These are phyloP conservation scores for Populus simonii DNA, from an alignment of 345 rosid species.

Conservation along the genomic window DNA sequence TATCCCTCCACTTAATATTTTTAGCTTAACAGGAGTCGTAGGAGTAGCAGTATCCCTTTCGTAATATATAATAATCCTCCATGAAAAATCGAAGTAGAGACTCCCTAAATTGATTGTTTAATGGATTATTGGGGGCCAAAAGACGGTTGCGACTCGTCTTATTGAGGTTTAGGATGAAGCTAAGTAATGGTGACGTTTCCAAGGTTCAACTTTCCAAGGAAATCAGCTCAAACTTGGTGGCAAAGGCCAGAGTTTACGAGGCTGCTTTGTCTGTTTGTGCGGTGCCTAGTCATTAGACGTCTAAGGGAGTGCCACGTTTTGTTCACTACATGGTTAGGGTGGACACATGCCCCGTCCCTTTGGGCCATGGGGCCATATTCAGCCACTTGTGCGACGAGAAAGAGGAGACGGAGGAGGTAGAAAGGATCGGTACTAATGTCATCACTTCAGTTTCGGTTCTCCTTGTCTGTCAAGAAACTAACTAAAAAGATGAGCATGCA, in stretches of 20 bases:
- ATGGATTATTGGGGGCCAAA: not conserved
- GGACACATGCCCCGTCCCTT: constrained; percentile 4
- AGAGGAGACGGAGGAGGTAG: not conserved
- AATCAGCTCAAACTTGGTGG: not conserved
- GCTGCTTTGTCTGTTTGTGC: not conserved
- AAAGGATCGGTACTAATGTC: not conserved
- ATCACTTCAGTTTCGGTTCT: not conserved
- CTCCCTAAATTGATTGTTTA: not conserved
- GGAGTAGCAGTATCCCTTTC: no score
- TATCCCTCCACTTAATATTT: not conserved
- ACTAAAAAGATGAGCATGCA: no score
- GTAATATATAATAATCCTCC: no score
- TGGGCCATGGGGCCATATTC: not conserved
- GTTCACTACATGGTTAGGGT: not conserved
- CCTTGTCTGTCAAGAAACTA: no score
- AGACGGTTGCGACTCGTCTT: not conserved
- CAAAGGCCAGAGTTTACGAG: not conserved
- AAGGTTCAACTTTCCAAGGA: not conserved
- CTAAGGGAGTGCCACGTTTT: constrained; percentile 10
- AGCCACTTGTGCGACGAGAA: not conserved
- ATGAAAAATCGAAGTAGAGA: not conserved
- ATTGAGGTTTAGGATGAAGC: not conserved
- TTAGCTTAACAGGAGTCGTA: not conserved
- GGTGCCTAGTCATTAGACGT: not conserved
- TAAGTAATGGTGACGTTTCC: not conserved